Conservation (phyloP, 2,329 filamentous ascomycete genomes). For the Teratosphaeriaceae sp. region DNA sequence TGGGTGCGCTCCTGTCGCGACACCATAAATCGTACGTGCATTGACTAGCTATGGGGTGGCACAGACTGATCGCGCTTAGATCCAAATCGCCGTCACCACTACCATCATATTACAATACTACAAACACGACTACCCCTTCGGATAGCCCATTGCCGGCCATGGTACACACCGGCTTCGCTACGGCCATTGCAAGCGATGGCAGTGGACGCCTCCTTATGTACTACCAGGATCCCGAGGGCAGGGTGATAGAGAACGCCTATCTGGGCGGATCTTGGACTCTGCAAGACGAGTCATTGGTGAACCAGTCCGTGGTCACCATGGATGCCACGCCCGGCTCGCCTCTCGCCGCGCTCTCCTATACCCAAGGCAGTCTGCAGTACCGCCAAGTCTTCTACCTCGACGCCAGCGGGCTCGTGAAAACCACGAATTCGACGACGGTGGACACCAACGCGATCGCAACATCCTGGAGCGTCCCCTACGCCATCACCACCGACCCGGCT, state of each 20-base stretch:
- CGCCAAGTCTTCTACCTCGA: constrained; percentile 14
- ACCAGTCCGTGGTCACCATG: constrained; percentile 11
- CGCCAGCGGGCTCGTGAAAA: constrained; percentile 7
- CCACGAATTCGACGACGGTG: constrained; percentile 6
- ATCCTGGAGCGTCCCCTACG: constrained; percentile 5
- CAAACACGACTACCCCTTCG: background rate
- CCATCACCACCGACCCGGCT: constrained; percentile 1
- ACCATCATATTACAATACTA: background rate
- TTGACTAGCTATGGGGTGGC: background rate
- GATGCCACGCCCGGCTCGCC: constrained; percentile 7
- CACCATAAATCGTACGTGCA: background rate
- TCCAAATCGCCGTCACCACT: background rate
- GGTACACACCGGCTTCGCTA: constrained; percentile 12
- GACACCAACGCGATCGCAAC: background rate
- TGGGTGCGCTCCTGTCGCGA: constrained; percentile 8
- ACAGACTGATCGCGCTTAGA: background rate
- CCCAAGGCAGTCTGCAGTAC: constrained; percentile 4
- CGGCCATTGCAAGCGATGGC: constrained; percentile 4
- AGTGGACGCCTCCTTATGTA: constrained; percentile 7
- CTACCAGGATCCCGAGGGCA: constrained; percentile 11
- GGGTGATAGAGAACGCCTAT: constrained; percentile 12
- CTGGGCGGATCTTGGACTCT: constrained; percentile 9
- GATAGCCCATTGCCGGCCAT: constrained; percentile 3
- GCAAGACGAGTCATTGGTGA: background rate
- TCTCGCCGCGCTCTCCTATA: constrained; percentile 13